Conservation (phyloP, 306 rosid genomes). For the Dryas octopetala region DNA sequence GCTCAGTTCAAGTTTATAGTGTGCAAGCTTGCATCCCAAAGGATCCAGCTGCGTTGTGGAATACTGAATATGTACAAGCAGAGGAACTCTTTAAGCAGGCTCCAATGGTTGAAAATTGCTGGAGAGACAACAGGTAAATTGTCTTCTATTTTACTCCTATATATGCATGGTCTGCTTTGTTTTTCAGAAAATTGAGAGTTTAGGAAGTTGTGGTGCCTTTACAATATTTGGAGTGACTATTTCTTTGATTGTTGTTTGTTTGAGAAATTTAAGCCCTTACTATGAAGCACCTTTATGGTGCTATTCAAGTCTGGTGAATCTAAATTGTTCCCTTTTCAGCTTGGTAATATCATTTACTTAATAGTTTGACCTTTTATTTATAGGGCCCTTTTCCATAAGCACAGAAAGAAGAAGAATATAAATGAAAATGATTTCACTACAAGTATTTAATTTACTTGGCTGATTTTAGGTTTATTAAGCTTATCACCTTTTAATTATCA, state of each 20-base stretch:
- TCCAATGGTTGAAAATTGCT: slow-evolving; percentile 60
- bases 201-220: neutral
- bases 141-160: slow-evolving; percentile 4
- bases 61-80: slow-evolving; percentile 88
- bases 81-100: slow-evolving; percentile 92
- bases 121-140: slow-evolving; percentile 84
- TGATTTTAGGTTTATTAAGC: neutral
- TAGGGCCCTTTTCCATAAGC: neutral
- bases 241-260: neutral
- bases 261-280: neutral
- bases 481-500: neutral
- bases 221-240: neutral
- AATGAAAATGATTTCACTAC: neutral
- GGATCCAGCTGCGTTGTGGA: slow-evolving; percentile 92
- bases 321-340: neutral
- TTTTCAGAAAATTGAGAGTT: neutral
- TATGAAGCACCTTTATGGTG: neutral
- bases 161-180: neutral
- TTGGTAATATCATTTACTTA: neutral
- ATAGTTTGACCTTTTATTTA: neutral
- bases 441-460: neutral
- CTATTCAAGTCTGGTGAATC: neutral
- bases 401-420: neutral
- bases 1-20: slow-evolving; percentile 87
- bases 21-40: slow-evolving; percentile 91